phyloP scores from a whole-genome alignment of 192 early-diverging fungal species.

The Coemansia sp. region DNA sequence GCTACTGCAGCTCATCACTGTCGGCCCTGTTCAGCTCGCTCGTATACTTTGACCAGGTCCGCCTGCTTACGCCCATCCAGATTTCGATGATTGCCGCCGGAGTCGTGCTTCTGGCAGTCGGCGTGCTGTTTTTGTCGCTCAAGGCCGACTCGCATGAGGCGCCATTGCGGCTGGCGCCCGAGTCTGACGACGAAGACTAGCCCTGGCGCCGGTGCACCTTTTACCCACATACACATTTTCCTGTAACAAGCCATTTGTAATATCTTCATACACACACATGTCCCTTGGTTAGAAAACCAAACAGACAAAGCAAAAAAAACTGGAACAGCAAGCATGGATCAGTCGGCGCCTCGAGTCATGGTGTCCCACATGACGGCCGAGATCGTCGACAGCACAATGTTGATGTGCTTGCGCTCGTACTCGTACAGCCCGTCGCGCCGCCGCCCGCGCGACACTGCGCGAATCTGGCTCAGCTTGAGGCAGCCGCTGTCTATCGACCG shows the following conservation, averaged over 20 bases:
- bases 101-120: slow-evolving; percentile 55
- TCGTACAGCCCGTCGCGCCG: slow-evolving; percentile 37
- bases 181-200: slow-evolving; percentile 3
- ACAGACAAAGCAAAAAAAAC: too few species aligned
- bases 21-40: slow-evolving; percentile 69
- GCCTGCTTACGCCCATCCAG: slow-evolving; percentile 53
- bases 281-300: too few species aligned
- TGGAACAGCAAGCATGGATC: too few species aligned
- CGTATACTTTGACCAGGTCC: slow-evolving; percentile 74
- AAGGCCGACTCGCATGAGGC: slow-evolving; percentile 33
- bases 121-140: slow-evolving; percentile 62
- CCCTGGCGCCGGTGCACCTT: background rate
- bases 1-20: slow-evolving; percentile 69
- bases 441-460: slow-evolving; percentile 24
- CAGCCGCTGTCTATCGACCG: slow-evolving; percentile 15
- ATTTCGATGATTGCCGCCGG: slow-evolving; percentile 62
- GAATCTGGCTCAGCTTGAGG: slow-evolving; percentile 21
- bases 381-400: slow-evolving; percentile 44
- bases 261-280: too few species aligned
- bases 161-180: slow-evolving; percentile 18
- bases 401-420: slow-evolving; percentile 48
- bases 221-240: background rate
- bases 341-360: slow-evolving; percentile 5
- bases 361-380: slow-evolving; percentile 44
- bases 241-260: too few species aligned